Conservation (phyloP, 2,329 filamentous ascomycete species). For the Aspergillus ochraceus region DNA sequence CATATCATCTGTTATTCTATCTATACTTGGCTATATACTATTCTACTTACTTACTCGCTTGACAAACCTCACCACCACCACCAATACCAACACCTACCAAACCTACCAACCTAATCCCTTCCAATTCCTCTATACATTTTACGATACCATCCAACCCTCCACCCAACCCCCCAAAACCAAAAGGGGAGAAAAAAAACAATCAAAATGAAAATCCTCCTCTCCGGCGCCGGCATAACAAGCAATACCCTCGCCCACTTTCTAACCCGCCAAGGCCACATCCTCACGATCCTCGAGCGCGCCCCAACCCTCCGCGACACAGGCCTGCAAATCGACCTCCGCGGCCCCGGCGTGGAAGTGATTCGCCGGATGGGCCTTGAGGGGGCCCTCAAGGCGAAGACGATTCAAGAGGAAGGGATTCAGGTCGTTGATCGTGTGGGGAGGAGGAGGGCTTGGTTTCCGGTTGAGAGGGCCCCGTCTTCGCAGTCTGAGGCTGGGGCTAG, state of each 20-base stretch:
- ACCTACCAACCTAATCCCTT: no score
- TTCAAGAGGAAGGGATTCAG: constrained; percentile 51
- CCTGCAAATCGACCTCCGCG: constrained; percentile 56
- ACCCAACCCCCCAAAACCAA: neutral
- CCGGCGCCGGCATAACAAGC: constrained; percentile 43
- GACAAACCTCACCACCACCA: no score
- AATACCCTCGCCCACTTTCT: constrained; percentile 54
- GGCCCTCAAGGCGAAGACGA: constrained; percentile 37
- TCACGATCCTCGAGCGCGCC: constrained; percentile 47
- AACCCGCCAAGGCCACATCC: constrained; percentile 36
- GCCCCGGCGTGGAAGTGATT: constrained; percentile 53
- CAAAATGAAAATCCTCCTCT: constrained; percentile 50
- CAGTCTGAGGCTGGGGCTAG: no score
- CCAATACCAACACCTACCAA: no score
- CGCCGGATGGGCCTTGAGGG: constrained; percentile 55
- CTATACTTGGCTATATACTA: no score
- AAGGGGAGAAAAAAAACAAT: neutral
- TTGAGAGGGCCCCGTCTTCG: no score
- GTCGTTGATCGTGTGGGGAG: constrained; percentile 46
- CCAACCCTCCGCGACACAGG: constrained; percentile 49
- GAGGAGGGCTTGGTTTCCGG: constrained; percentile 44
- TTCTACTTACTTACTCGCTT: no score
- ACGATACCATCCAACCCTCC: no score
- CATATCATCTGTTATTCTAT: no score
- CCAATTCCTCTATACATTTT: no score